These are phyloP conservation scores for Podaxis pistillaris DNA, from an alignment of 768 basidiomycete species.

Conservation along the genomic window DNA sequence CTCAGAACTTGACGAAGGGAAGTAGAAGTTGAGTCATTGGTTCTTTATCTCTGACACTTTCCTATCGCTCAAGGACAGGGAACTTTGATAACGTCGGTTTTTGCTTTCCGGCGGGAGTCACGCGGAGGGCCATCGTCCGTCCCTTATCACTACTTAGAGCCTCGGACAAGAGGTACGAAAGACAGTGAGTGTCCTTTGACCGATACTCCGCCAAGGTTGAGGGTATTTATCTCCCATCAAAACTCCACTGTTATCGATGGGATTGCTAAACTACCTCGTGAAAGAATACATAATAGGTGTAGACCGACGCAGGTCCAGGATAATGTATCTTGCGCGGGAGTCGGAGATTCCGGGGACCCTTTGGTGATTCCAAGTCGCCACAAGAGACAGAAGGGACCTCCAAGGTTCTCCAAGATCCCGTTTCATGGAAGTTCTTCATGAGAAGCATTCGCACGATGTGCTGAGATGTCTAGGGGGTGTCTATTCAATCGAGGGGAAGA, in stretches of 20 bases:
- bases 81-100: neutral
- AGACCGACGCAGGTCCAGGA: neutral
- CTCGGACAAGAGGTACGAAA: neutral
- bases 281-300: neutral
- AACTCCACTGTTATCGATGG: slow-evolving; percentile 6
- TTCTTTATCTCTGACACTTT: neutral
- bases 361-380: neutral
- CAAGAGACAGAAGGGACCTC: neutral
- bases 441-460: slow-evolving; percentile 3
- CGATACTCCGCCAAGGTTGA: neutral
- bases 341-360: neutral
- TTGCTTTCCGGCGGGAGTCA: neutral
- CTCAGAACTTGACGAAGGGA: neutral
- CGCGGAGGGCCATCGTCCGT: no score
- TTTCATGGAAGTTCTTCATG: neutral
- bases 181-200: neutral
- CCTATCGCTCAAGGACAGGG: neutral
- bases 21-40: neutral
- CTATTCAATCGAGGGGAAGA: neutral
- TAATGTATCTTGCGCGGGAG: slow-evolving; percentile 2
- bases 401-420: neutral
- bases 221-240: neutral
- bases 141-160: neutral
- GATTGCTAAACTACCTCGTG: neutral
- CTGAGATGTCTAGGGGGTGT: neutral